Evolutionary conservation across 331 rosid genomes (phyloP).

Genomic region (Phaseolus coccineus): DNA sequence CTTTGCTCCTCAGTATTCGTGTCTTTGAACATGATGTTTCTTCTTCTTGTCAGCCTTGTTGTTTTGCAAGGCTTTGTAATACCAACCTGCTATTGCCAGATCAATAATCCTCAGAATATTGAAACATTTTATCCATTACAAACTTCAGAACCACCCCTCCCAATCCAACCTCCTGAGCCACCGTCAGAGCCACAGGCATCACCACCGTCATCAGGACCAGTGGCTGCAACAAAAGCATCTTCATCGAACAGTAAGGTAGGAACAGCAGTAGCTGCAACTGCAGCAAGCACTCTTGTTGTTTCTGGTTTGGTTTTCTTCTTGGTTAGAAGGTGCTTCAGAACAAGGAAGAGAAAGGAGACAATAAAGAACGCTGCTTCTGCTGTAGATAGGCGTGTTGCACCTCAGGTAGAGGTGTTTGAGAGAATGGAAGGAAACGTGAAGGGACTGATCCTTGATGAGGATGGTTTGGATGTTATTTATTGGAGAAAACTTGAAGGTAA

Average conservation of each 20-base stretch:
- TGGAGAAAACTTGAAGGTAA: constrained; percentile 76
- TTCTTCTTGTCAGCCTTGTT: constrained; percentile 33
- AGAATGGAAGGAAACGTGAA: constrained; percentile 66
- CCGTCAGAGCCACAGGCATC: constrained; percentile 18
- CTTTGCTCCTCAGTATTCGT: constrained; percentile 49
- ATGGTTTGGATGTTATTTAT: constrained; percentile 91
- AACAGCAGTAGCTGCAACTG: constrained; percentile 71
- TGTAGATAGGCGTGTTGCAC: constrained; percentile 44
- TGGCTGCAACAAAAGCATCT: constrained; percentile 36
- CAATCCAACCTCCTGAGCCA: constrained; percentile 25
- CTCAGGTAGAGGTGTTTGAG: constrained; percentile 51
- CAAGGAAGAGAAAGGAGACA: constrained; percentile 45
- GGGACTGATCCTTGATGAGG: constrained; percentile 87
- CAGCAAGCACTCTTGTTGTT: constrained; percentile 64
- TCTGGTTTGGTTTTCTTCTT: constrained; percentile 63
- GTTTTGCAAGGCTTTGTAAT: constrained; percentile 38
- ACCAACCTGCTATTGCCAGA: constrained; percentile 50
- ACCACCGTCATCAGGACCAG: constrained; percentile 35
- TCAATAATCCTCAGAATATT: constrained; percentile 62
- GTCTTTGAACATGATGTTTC: constrained; percentile 53
- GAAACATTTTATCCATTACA: constrained; percentile 70
- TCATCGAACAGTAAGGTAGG: constrained; percentile 54
- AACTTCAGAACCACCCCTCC: constrained; percentile 28
- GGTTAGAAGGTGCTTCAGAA: constrained; percentile 42
- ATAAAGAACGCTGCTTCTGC: constrained; percentile 2